Conservation (phyloP, 768 basidiomycete genomes). For the Amanita inopinata region DNA sequence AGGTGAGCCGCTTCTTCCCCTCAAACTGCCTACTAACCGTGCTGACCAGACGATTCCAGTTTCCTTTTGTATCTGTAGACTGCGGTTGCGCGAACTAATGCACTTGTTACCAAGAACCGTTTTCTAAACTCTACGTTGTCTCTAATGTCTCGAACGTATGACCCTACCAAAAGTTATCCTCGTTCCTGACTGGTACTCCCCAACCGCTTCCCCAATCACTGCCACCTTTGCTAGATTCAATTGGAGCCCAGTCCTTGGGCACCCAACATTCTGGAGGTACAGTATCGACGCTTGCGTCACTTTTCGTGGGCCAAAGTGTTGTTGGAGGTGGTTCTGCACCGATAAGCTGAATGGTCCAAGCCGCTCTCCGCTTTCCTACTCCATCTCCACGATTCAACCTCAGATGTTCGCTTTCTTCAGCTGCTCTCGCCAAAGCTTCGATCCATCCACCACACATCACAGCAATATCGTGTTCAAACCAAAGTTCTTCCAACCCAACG, state of each 20-base stretch:
- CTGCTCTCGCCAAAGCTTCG: constrained; percentile 39
- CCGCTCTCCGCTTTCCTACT: constrained; percentile 20
- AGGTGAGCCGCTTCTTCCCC: background rate
- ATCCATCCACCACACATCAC: constrained; percentile 51
- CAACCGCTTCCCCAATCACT: constrained; percentile 18
- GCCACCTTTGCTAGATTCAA: constrained; percentile 15
- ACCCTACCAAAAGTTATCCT: constrained; percentile 33
- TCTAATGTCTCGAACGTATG: constrained; percentile 10
- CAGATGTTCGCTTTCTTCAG: constrained; percentile 32
- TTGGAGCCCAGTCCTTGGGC: constrained; percentile 26
- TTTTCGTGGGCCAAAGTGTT: constrained; percentile 21
- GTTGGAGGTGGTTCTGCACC: constrained; percentile 23
- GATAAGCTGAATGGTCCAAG: constrained; percentile 38
- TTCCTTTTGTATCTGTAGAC: constrained; percentile 1
- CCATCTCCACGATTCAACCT: constrained; percentile 27
- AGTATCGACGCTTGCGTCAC: constrained; percentile 26
- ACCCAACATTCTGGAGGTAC: constrained; percentile 34
- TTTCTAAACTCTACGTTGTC: background rate
- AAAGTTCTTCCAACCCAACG: constrained; percentile 40
- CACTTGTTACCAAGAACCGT: background rate
- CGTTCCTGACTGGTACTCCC: constrained; percentile 27
- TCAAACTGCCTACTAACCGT: background rate
- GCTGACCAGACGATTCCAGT: background rate
- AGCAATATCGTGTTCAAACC: constrained; percentile 39
- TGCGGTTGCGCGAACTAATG: too few species aligned